Conservation (phyloP, 169 alveolate species). For the Theileria orientalis region DNA sequence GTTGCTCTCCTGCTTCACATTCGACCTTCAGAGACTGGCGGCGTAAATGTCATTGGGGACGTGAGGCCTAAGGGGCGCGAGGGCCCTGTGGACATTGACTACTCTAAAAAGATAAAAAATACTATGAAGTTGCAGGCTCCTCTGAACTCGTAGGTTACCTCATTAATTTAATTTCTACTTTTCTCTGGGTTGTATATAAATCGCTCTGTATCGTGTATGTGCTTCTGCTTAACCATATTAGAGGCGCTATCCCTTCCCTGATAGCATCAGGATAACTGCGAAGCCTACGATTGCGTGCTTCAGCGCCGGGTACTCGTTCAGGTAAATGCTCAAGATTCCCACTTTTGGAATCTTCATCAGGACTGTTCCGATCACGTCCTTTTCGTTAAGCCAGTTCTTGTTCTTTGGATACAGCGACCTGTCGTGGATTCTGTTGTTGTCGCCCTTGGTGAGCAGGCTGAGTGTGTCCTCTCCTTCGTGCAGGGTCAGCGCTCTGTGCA, state of each 20-base stretch:
- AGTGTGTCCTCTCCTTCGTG: constrained; percentile 76
- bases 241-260: constrained; percentile 48
- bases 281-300: constrained; percentile 27
- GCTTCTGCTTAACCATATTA: neutral
- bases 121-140: neutral
- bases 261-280: constrained; percentile 32
- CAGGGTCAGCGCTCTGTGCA: constrained; percentile 85
- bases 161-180: neutral
- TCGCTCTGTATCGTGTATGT: neutral
- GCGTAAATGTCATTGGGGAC: neutral
- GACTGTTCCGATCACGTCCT: constrained; percentile 84
- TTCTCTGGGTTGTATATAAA: neutral
- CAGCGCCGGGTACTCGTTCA: constrained; percentile 83
- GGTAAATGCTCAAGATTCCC: constrained; percentile 88
- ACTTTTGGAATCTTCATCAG: constrained; percentile 85
- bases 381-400: constrained; percentile 81
- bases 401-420: constrained; percentile 87
- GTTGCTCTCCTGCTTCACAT: neutral
- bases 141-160: neutral
- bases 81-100: constrained; percentile 5
- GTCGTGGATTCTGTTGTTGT: constrained; percentile 88
- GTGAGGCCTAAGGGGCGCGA: neutral
- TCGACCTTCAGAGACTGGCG: neutral
- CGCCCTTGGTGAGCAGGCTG: constrained; percentile 89
- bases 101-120: neutral